Conservation (phyloP, 352 stramenopile species). For the Globisporangium alternatum region DNA sequence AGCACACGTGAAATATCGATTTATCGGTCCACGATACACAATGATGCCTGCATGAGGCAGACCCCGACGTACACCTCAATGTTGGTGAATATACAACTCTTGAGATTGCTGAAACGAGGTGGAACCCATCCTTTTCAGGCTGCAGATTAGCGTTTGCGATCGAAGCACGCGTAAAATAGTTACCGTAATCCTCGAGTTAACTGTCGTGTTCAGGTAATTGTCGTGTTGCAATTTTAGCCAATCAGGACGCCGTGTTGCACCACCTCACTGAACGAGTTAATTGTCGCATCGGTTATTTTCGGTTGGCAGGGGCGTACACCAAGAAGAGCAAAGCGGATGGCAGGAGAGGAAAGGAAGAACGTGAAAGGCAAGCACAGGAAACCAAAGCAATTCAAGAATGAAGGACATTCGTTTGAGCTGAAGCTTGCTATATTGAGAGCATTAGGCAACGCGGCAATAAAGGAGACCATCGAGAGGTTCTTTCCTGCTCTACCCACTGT, state of each 20-base stretch:
- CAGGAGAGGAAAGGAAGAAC: neutral
- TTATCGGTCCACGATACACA: too few relatives aligned
- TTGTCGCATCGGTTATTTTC: slow-evolving; percentile 3
- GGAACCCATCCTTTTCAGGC: too few relatives aligned
- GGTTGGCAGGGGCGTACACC: neutral
- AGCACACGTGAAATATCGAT: too few relatives aligned
- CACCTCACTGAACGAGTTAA: neutral
- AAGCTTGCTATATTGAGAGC: slow-evolving; percentile 3
- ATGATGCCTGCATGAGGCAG: too few relatives aligned
- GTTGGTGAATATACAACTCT: too few relatives aligned
- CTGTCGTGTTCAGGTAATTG: too few relatives aligned
- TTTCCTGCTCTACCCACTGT: neutral
- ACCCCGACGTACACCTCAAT: too few relatives aligned
- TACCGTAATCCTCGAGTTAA: too few relatives aligned
- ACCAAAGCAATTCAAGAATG: slow-evolving; percentile 4
- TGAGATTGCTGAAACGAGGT: too few relatives aligned
- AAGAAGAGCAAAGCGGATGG: neutral
- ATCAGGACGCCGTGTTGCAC: neutral
- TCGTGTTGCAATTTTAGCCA: too few relatives aligned
- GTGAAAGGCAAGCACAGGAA: slow-evolving; percentile 5
- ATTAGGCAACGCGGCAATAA: neutral
- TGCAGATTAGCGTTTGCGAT: too few relatives aligned
- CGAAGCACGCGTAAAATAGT: too few relatives aligned
- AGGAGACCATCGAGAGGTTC: neutral
- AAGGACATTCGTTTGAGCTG: slow-evolving; percentile 4